Base-by-base conservation (phyloP, 148 eudicot genomes). In the Cornus suecica region DNA sequence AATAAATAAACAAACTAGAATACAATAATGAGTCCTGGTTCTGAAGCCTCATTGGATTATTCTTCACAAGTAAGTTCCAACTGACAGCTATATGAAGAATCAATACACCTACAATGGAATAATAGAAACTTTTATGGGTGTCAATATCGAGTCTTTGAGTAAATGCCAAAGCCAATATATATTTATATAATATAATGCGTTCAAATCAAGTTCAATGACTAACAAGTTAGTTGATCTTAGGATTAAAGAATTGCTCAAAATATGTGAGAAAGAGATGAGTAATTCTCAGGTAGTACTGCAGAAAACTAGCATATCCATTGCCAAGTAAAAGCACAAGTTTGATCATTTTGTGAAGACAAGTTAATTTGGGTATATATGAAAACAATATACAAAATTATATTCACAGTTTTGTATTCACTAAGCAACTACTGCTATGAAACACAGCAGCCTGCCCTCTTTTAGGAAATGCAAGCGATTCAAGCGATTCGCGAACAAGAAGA, bases 371-470 rank as follows among this genome's bases (percentile, higher is more conserved):
- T 58, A 5, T 0, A 18, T 58, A 5, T 58, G 24, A 58, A 58
- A n/a, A 22, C 23, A n/a, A 58, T 37, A 66, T 66, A 52, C 78
- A 75, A 66, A 75, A 76, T 70, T 79, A 34, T 79, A 82, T 77
- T 77, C 79, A 79, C 80, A 70, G 32, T 51, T 71, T 79, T 68
- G 60, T 68, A 66, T 69, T 76, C 64, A 83, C 78, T 77, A 83
- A 31, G 58, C 54, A 13, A 20, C 3, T 52, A 22, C 25, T 58
- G 18, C 1, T 48, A 48, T 16, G 54, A 48, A 48, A 48, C 54
- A 48, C 18, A 48, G 15, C 1, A 48, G 23, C 6, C 62, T 8
- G 24, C 29, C 60, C 29, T 34, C 13, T 62, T 28, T 32, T 41
- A 10, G 48, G 28, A 25, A 31, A 25, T 68, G 41, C 28, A 76